Percentiles rank a stretch among this genome's conserved stretches.
phyloP scores from a whole-genome alignment of 257 asterid genomes.

The Anisodus tanguticus region DNA sequence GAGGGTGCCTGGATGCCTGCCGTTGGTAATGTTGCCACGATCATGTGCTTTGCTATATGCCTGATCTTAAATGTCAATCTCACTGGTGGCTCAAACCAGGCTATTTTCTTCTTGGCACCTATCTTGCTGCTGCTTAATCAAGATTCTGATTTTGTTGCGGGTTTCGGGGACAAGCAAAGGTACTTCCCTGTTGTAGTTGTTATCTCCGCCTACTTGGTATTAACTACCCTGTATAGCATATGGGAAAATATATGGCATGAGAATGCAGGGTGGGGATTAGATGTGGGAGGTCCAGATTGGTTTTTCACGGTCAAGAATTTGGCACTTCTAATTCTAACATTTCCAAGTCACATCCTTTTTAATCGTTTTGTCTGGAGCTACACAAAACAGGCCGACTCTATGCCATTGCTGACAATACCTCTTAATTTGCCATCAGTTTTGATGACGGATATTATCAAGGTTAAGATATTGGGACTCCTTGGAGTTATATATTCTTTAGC shows the following conservation, averaged over 20 bases:
- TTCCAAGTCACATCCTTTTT: constrained; percentile 93
- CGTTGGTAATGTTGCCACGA: constrained; percentile 93
- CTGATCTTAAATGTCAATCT: constrained; percentile 80
- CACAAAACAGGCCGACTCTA: constrained; percentile 65
- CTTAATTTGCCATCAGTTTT: constrained; percentile 81
- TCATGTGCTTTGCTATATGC: constrained; percentile 91
- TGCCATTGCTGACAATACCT: constrained; percentile 73
- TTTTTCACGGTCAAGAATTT: constrained; percentile 84
- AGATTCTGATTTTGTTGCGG: constrained; percentile 93
- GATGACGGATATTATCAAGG: constrained; percentile 76
- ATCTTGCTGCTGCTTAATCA: constrained; percentile 85
- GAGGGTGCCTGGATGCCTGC: constrained; percentile 99
- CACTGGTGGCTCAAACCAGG: constrained; percentile 90
- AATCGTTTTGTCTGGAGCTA: constrained; percentile 93
- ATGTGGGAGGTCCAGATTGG: constrained; percentile 93
- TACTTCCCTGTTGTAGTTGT: constrained; percentile 86
- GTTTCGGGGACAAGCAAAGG: constrained; percentile 96
- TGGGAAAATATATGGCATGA: constrained; percentile 96
- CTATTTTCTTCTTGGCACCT: constrained; percentile 96
- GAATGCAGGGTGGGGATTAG: constrained; percentile 81
- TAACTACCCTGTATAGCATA: constrained; percentile 70
- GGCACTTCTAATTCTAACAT: constrained; percentile 80
- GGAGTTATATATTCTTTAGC: constrained; percentile 86
- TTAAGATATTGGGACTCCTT: constrained; percentile 88
- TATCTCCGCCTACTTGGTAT: constrained; percentile 68